These are phyloP conservation scores for Cladosporium cucumerinum DNA, from an alignment of 2,329 filamentous ascomycete species.

Conservation along the genomic window DNA sequence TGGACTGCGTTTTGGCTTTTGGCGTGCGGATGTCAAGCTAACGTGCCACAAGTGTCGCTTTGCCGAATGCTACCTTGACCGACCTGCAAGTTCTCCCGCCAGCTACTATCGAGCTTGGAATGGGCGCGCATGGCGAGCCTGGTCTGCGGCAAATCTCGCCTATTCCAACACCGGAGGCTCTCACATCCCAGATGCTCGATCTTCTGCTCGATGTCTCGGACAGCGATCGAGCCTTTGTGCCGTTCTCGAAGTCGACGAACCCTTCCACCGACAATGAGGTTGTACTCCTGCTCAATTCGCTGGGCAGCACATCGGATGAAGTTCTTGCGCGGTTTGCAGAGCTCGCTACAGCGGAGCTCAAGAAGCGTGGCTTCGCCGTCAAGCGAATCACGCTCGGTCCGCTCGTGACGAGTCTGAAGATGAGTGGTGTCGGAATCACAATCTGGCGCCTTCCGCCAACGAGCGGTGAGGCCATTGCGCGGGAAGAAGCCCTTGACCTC, in stretches of 20 bases:
- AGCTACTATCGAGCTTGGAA: slow-evolving; percentile 61
- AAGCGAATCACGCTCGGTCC: slow-evolving; percentile 34
- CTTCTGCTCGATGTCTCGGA: slow-evolving; percentile 35
- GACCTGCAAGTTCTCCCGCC: slow-evolving; percentile 55
- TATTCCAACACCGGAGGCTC: slow-evolving; percentile 32
- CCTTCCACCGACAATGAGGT: slow-evolving; percentile 32
- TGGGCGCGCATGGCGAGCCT: slow-evolving; percentile 65
- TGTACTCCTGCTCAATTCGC: slow-evolving; percentile 36
- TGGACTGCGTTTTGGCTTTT: neutral
- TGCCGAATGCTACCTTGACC: slow-evolving; percentile 53
- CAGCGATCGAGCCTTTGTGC: slow-evolving; percentile 36
- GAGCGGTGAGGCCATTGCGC: slow-evolving; percentile 29
- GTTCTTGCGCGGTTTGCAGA: slow-evolving; percentile 37
- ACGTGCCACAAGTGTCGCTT: slow-evolving; percentile 30
- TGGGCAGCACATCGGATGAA: slow-evolving; percentile 38
- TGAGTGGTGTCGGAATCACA: slow-evolving; percentile 39
- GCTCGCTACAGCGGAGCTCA: slow-evolving; percentile 31
- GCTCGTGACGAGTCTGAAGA: slow-evolving; percentile 38
- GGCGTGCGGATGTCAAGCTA: neutral
- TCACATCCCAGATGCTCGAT: slow-evolving; percentile 37
- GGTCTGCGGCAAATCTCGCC: slow-evolving; percentile 56
- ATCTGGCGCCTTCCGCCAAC: slow-evolving; percentile 35
- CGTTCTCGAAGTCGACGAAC: slow-evolving; percentile 33
- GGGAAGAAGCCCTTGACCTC: slow-evolving; percentile 31
- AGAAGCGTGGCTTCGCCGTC: slow-evolving; percentile 33